Evolutionary conservation across 108 stramenopile species (phyloP), one percentile per base, ranked within the genome.

Genomic region (Pseudonitzschia pungens): DNA sequence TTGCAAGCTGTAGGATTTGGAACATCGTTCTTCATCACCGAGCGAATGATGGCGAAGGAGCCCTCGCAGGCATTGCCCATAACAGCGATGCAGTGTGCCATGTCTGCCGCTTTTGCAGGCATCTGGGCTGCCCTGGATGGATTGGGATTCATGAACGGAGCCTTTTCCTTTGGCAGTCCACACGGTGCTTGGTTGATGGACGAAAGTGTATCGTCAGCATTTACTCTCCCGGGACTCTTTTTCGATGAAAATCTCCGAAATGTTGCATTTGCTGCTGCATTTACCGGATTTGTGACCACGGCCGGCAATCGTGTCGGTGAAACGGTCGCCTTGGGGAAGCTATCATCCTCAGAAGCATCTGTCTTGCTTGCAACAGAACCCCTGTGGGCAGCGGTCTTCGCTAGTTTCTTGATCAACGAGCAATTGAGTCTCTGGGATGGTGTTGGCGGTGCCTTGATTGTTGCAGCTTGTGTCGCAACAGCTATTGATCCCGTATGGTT

Each of bases 361-460:
- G 90, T 91, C 21, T 78, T 91, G 28, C 71, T 91, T 68, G 86
- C 87, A 4, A 87, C 85, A 10, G 90, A 91, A 65, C 87, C 90
- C 0, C 50, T 91, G n/a, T 91, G 87, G 87, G 90, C 87, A 7
- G 86, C 87, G 20, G 63, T 83, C 0, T 89, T 91, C 74, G 86
- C 84, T 12, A 63, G 81, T 6, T 24, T 84, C 14, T 71, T 81
- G 42, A 52, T 88, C 10, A 52, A 62, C 24, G 81, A 85, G 45
- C 45, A 67, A 15, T 78, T 91, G 55, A 75, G 78, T 26, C n/a
- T 64, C 0, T 71, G 76, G 45, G 86, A 90, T 66, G 66, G 56
- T 26, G 78, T 81, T 0, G 89, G 89, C 2, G 86, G 86, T 48
- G 74, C 63, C 0, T 63, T 86, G 15, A 86, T 90, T 52, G 77